These are phyloP conservation scores for Cubamyces sp. DNA, from an alignment of 768 basidiomycete genomes.

Conservation along the genomic window DNA sequence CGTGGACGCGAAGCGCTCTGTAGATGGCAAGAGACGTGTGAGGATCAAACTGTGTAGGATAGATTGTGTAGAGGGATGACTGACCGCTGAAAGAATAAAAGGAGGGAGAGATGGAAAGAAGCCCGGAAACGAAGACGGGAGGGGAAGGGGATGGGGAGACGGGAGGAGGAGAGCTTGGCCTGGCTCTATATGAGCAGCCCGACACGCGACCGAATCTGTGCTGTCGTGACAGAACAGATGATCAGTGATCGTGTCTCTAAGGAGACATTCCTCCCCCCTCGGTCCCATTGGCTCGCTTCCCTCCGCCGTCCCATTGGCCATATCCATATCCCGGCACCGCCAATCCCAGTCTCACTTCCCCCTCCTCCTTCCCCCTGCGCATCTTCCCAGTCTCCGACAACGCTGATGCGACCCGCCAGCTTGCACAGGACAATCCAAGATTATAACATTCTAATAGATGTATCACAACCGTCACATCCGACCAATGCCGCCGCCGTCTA, in stretches of 20 bases:
- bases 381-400: neutral
- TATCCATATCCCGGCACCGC: neutral
- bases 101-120: conserved; percentile 34
- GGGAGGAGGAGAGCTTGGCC: conserved; percentile 31
- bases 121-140: conserved; percentile 44
- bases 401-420: conserved; percentile 15
- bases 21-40: conserved; percentile 3
- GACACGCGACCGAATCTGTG: conserved; percentile 30
- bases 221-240: conserved; percentile 40
- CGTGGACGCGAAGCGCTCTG: conserved; percentile 49
- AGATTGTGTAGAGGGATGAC: conserved; percentile 28
- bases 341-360: neutral
- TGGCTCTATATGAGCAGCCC: conserved; percentile 41
- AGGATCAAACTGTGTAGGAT: neutral
- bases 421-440: conserved; percentile 21
- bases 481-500: neutral
- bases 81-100: conserved; percentile 44
- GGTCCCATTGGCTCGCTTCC: conserved; percentile 14
- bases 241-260: conserved; percentile 32
- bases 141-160: conserved; percentile 43
- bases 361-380: conserved; percentile 4
- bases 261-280: conserved; percentile 11
- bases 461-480: neutral
- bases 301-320: conserved; percentile 17
- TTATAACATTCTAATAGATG: conserved; percentile 17